Evolutionary conservation across 495 filamentous ascomycete genomes (phyloP).

Genomic region (Aspergillus incahuasiensis): DNA sequence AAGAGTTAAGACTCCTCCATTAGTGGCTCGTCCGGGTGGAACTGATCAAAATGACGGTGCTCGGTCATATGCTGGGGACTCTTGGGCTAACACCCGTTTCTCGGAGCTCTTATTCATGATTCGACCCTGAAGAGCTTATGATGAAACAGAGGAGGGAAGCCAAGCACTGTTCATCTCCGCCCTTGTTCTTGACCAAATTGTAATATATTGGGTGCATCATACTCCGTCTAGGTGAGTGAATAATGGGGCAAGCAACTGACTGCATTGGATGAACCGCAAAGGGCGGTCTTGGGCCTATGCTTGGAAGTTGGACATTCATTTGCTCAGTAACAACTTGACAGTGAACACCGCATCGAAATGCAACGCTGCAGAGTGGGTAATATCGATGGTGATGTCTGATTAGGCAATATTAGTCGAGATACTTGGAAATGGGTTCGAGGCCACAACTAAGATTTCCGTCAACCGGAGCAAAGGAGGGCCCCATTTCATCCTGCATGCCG

Average conservation of each 20-base stretch:
- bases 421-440: not conserved
- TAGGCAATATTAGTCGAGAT: conserved; percentile 1
- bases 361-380: not conserved
- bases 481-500: not conserved
- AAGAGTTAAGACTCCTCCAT: conserved; percentile 1
- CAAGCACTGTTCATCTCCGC: conserved; percentile 8
- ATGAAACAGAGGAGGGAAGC: conserved; percentile 7
- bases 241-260: not conserved
- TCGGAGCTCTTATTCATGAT: not conserved
- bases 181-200: conserved; percentile 4
- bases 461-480: not conserved
- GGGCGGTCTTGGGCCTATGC: not conserved
- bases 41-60: conserved; percentile 3
- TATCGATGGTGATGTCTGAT: not conserved
- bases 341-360: not conserved
- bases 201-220: conserved; percentile 4
- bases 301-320: conserved; percentile 1
- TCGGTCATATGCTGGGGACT: not conserved
- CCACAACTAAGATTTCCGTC: not conserved
- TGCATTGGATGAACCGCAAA: not conserved
- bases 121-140: not conserved
- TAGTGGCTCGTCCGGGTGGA: conserved; percentile 10
- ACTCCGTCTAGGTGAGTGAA: not conserved
- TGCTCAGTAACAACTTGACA: not conserved
- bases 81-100: not conserved